Base-by-base conservation (phyloP, 768 basidiomycete species). In the Ramaria rubella region DNA sequence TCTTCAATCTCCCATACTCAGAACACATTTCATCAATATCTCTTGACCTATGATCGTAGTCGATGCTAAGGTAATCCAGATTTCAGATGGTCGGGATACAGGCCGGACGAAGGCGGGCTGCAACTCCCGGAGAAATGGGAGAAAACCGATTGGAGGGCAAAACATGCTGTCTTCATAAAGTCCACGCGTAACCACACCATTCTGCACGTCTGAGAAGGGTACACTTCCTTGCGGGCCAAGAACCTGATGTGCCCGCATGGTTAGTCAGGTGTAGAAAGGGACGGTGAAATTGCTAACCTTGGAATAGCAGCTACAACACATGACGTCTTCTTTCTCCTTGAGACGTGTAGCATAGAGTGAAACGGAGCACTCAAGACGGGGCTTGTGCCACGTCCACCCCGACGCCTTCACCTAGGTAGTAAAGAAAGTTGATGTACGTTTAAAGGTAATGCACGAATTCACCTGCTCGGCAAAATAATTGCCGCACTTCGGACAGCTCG, bases 401-500 rank as follows among this genome's bases (percentile, higher is more conserved):
- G 87, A 77, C 1, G 89, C 89, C 68, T 87, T 89, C 57, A 87
- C 81, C 88, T 89, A 60, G 44, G n/a, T n/a, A 38, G 7, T 17
- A 48, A 14, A 4, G n/a, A 19, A 2, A 48, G 23, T 12, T 4
- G 27, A 11, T 48, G 12, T 48, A 17, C 27, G 21, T 12, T 48
- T 5, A 24, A 15, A 30, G 46, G 19, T 30, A 26, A 21, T n/a
- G 4, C 26, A 30, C 21, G 5, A 38, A 59, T 63, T 19, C 44
- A 83, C 87, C 78, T 89, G 87, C 67, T 92, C 89, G 14, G 90
- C 89, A 64, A 92, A 91, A 71, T 87, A 93, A 8, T 86, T 82
- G 34, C 73, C 74, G 60, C 90, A 93, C 55, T 77, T 76, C 8
- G 84, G 81, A 62, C 90, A 93, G 19, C 65, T 65, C 19, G 88